Evolutionary conservation across 805 yeast genomes (phyloP), one percentile per base, ranked within the genome.

Genomic region (Pichia heedii): DNA sequence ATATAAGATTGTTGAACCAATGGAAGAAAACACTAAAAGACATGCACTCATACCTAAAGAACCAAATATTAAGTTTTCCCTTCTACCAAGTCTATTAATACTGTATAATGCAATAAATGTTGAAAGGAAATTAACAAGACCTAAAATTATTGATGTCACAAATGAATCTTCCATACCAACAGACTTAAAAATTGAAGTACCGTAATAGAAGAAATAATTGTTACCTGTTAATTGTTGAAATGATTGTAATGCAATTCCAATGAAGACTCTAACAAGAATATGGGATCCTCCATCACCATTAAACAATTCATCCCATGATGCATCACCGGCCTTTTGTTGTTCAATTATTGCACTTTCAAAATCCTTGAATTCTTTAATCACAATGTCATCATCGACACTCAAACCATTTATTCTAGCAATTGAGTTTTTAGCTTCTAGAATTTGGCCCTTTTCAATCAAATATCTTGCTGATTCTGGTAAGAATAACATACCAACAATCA

Each of bases 381-480:
- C 74, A 41, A 71, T 67, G 40, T 76, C 73, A 53, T 74, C 74
- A 41, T 79, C 81, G 11, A 61, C 54, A 6, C 69, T 48, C 27
- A 73, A 67, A 57, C 73, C 76, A 68, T 79, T 79, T 35, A 80
- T 72, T 51, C 58, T 72, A 18, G 81, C 79, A 50, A 79, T 62
- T 15, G 81, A 71, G 4, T 49, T 48, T 54, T 61, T 70, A 36
- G 83, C 84, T 43, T 72, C 74, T 22, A 71, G 76, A 27, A 66
- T 49, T 45, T 65, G 68, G 33, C 61, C 64, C 46, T 65, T 65
- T 57, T 71, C 74, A 46, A 76, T 67, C 61, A 79, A 69, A 64
- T 60, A 79, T 53, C 81, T 66, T 46, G 85, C 80, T 30, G 84
- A 76, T 63, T 79, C 85, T n/a, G 85, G 85, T 73, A 77, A 75